phyloP scores from a whole-genome alignment of 23 red algal genomes.

The Pyropia yezoensis region DNA sequence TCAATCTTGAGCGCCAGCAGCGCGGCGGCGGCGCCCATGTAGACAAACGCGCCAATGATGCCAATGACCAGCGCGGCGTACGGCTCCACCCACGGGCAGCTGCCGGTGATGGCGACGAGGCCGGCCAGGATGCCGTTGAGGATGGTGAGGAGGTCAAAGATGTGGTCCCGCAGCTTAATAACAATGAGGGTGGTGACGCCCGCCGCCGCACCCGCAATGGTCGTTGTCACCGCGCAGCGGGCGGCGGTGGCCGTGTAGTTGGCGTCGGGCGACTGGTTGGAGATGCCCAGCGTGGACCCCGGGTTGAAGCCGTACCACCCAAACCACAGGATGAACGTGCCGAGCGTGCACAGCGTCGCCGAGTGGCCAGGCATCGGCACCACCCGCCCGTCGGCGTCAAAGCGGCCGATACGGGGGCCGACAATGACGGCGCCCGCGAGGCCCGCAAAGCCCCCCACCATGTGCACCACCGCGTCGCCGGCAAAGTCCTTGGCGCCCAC shows the following conservation, averaged over 20 bases:
- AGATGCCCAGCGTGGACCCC: conserved; percentile 61
- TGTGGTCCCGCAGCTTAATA: conserved; percentile 40
- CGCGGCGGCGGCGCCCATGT: conserved; percentile 31
- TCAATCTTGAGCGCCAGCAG: conserved; percentile 69
- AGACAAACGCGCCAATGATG: conserved; percentile 66
- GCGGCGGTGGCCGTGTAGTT: conserved; percentile 11
- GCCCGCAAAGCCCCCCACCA: conserved; percentile 77
- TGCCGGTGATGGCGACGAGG: conserved; percentile 74
- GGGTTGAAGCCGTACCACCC: conserved; percentile 99
- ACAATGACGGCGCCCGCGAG: conserved; percentile 81
- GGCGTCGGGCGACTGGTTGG: conserved; percentile 12
- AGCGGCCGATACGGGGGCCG: conserved; percentile 90
- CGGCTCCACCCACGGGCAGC: conserved; percentile 65
- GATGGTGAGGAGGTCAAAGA: conserved; percentile 62
- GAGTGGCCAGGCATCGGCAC: conserved; percentile 89
- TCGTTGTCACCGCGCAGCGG: conserved; percentile 71
- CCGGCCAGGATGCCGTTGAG: conserved; percentile 85
- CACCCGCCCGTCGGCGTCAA: conserved; percentile 81
- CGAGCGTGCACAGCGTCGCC: conserved; percentile 67
- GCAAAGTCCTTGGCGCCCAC: conserved; percentile 88
- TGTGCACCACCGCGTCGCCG: conserved; percentile 85
- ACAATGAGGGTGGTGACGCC: conserved; percentile 62
- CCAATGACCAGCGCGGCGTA: conserved; percentile 77
- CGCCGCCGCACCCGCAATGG: conserved; percentile 52
- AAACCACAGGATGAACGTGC: conserved; percentile 90